Evolutionary conservation across 345 rosid genomes (phyloP).

Genomic region (Citrus inodora): DNA sequence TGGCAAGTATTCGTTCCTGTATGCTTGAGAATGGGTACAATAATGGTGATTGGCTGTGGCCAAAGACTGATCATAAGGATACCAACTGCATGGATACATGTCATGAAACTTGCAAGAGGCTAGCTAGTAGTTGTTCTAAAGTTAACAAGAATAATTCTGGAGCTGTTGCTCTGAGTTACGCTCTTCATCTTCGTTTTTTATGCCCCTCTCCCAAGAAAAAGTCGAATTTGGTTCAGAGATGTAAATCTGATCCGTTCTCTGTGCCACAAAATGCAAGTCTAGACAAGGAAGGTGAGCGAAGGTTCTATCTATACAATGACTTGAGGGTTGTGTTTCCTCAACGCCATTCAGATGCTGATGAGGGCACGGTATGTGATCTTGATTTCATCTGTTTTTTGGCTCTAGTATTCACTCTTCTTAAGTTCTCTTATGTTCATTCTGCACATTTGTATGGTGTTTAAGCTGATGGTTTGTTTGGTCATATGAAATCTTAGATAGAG

Average conservation of each 20-base stretch:
- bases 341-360: conserved; percentile 91
- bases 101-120: conserved; percentile 20
- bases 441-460: background rate
- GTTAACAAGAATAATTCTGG: conserved; percentile 43
- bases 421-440: background rate
- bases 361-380: conserved; percentile 80
- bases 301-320: conserved; percentile 84
- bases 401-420: background rate
- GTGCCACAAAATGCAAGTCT: conserved; percentile 31
- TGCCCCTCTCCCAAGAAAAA: conserved; percentile 64
- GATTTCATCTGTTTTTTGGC: background rate
- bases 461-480: background rate
- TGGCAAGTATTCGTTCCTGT: conserved; percentile 15
- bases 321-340: conserved; percentile 88
- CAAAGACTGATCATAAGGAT: conserved; percentile 20
- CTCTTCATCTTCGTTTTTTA: conserved; percentile 83
- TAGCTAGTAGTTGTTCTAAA: conserved; percentile 39
- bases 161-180: conserved; percentile 79
- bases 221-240: conserved; percentile 48
- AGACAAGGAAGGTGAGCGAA: conserved; percentile 49
- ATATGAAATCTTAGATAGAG: background rate
- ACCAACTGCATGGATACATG: conserved; percentile 19
- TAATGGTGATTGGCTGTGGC: conserved; percentile 25
- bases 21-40: conserved; percentile 16
- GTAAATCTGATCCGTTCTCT: conserved; percentile 38